Percentiles rank a stretch among this genome's conserved stretches.
These are phyloP conservation scores for Venturia nashicola DNA, from an alignment of 2,329 filamentous ascomycete genomes.

Conservation along the genomic window DNA sequence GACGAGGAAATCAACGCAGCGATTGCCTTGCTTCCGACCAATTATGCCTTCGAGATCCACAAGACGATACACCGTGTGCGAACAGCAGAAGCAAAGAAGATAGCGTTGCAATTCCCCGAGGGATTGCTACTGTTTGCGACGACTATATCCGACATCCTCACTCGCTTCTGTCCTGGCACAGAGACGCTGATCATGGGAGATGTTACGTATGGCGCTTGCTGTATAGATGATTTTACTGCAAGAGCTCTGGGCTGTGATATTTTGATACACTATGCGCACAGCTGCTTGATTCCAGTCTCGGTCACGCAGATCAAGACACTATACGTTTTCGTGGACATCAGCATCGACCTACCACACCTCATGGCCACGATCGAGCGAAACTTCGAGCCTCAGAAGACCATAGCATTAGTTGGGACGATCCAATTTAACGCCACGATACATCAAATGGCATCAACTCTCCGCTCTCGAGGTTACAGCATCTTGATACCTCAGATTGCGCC, in stretches of 20 bases:
- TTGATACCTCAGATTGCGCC: constrained; percentile 87
- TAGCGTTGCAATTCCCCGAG: constrained; percentile 96
- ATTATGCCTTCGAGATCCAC: constrained; percentile 97
- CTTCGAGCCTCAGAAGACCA: constrained; percentile 70
- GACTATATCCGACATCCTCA: constrained; percentile 92
- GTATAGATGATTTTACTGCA: constrained; percentile 96
- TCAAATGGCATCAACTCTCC: constrained; percentile 63
- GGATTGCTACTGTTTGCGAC: constrained; percentile 91
- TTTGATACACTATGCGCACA: constrained; percentile 93
- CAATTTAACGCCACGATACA: constrained; percentile 98
- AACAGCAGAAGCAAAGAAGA: constrained; percentile 61
- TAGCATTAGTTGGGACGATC: constrained; percentile 92
- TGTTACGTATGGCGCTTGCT: constrained; percentile 96
- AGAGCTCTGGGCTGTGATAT: constrained; percentile 87
- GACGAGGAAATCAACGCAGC: constrained; percentile 78
- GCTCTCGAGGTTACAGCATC: constrained; percentile 73
- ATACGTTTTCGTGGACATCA: constrained; percentile 97
- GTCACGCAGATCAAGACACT: constrained; percentile 94
- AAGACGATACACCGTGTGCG: constrained; percentile 96
- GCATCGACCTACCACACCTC: constrained; percentile 82
- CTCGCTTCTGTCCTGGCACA: constrained; percentile 81
- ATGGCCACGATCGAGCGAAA: constrained; percentile 80
- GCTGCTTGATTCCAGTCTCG: constrained; percentile 89
- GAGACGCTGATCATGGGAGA: constrained; percentile 98
- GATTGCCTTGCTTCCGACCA: constrained; percentile 75